Base-by-base conservation (phyloP, 2,329 filamentous ascomycete genomes). In the Nakataea oryzae region DNA sequence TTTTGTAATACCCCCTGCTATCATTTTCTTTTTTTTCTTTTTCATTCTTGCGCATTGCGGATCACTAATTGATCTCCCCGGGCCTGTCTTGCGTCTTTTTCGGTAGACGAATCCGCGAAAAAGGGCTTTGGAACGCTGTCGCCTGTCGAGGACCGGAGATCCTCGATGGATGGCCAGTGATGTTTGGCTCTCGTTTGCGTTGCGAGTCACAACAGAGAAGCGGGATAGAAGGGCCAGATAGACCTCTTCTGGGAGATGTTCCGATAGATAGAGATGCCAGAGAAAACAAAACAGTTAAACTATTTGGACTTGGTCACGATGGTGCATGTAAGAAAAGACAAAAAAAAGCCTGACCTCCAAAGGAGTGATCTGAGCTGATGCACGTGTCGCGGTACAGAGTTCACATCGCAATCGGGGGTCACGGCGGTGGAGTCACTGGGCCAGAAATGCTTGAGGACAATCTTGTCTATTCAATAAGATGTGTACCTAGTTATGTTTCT, bases 11-110 rank as follows among this genome's bases (percentile, higher is more conserved):
- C 59, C 47, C 59, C 54, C 59, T 61, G 58, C 54, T 62, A 61
- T 62, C 63, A 55, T 58, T 64, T 62, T 61, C 61, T 59, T 61
- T 54, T 32, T 54, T 27, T 57, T 55, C 32, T 62, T 62, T 58
- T 63, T 64, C 62, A 47, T 60, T 59, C 63, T 63, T 47, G 32
- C 59, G 32, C 50, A 32, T 47, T 32, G 29, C 54, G 50, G 28
- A 61, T 54, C 29, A 61, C n/a, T 61, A 61, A 59, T 59, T 57
- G 59, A 61, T 61, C 59, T 61, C 28, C 50, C 50, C 17, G 30
- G 59, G 54, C 50, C 59, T 57, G 54, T 13, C 29, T 61, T 56
- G 17, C 24, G 24, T 30, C 54, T 32, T 28, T 55, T 34, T 56
- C 32, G 54, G 58, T 59, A 28, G 59, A 32, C 47, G 26, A n/a